Conservation (phyloP, 2,329 filamentous ascomycete genomes). For the Coniochaeta hoffmannii region DNA sequence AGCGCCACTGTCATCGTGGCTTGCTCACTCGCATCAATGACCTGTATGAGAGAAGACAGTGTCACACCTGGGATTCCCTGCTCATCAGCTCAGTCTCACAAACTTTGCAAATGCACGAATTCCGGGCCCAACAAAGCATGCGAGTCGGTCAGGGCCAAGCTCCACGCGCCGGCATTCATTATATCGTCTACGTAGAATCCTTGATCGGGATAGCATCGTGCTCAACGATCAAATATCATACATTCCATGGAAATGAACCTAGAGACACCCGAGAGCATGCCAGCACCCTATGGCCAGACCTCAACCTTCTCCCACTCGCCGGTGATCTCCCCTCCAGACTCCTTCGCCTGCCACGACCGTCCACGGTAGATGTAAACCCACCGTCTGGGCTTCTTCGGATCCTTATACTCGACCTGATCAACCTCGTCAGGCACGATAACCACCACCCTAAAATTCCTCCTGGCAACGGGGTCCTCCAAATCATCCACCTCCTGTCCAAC, state of each 20-base stretch:
- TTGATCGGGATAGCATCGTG: too few species aligned
- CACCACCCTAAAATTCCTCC: slow-evolving; percentile 75
- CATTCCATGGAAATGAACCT: too few species aligned
- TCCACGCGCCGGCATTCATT: too few species aligned
- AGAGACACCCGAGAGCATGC: too few species aligned
- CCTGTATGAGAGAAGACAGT: background rate
- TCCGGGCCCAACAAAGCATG: too few species aligned
- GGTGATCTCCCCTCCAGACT: slow-evolving; percentile 27
- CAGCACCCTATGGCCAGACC: slow-evolving; percentile 51
- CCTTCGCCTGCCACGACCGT: slow-evolving; percentile 23
- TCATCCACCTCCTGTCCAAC: slow-evolving; percentile 61
- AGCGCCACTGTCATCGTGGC: background rate
- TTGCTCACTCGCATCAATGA: background rate
- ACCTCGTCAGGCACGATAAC: slow-evolving; percentile 73
- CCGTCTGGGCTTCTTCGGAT: slow-evolving; percentile 54
- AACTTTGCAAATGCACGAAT: too few species aligned
- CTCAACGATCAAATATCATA: background rate
- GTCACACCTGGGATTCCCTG: background rate
- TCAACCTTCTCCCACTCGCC: slow-evolving; percentile 60
- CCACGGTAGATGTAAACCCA: slow-evolving; percentile 59
- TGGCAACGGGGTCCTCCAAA: slow-evolving; percentile 61
- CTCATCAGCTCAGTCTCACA: background rate
- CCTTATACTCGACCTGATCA: slow-evolving; percentile 64
- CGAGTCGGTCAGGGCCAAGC: too few species aligned
- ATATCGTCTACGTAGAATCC: too few species aligned